Evolutionary conservation across 1,284 basidiomycete species (phyloP), one percentile per base, ranked within the genome.

Genomic region (Prillingera fragicola): DNA sequence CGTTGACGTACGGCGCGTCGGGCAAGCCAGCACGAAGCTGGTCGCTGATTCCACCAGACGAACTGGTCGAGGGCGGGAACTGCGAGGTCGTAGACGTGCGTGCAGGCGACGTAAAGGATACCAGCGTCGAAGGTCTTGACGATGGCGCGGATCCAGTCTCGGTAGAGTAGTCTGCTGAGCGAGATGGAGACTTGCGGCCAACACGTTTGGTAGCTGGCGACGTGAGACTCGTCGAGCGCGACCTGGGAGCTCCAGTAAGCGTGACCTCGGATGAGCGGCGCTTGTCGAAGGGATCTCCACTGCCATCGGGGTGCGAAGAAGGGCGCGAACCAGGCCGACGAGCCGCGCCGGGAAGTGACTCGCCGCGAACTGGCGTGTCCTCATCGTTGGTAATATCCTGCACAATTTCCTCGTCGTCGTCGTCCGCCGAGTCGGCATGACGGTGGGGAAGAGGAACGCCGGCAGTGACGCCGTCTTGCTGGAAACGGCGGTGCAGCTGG

Each of bases 351-450:
- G 8, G 15, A 38, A 14, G 19, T 17, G 33, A 14, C 12, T 4
- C 8, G n/a, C 3, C 10, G 15, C 6, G 28, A 15, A 15, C 28
- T 29, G 27, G 10, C 29, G 57, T 17, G 41, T 73, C 69, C 37
- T 70, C 70, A 17, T 67, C 65, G 5, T 56, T 55, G 32, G 43
- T 38, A 8, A 44, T 31, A 27, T 57, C 56, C 24, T 61, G 53
- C 31, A 48, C 54, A 10, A 60, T 52, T 13, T 65, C 58, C 32
- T 65, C 62, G 45, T 70, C 62, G 15, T 59, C 47, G 25, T 59
- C 63, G 25, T 60, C 53, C 27, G 55, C 52, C 25, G 52, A 45
- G 5, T 57, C 60, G 8, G 29, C 26, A 28, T 25, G 25, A 17
- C 32, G 26, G 22, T 13, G 5, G 19, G 34, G 23, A 23, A 29